phyloP scores from a whole-genome alignment of 768 basidiomycete genomes.

The Suillus lakei region DNA sequence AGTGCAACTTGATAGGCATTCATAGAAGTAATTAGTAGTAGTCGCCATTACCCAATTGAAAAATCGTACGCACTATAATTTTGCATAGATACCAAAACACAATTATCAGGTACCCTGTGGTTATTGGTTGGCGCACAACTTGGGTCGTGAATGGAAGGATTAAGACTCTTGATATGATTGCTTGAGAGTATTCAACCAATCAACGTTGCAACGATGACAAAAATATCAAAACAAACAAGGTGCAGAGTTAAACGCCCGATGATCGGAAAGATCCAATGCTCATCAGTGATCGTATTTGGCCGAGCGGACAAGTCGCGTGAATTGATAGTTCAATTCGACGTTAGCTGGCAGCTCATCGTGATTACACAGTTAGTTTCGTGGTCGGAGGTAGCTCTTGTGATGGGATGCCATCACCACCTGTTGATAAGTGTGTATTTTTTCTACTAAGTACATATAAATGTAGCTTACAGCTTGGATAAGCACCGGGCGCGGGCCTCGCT shows the following conservation, averaged over 20 bases:
- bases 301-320: neutral
- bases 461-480: no score
- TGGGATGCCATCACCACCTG: neutral
- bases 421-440: neutral
- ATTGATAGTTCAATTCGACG: neutral
- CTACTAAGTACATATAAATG: no score
- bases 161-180: neutral
- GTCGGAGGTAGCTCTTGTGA: no score
- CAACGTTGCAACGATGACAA: neutral
- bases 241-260: neutral
- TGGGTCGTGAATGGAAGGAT: neutral
- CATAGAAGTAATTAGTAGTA: neutral
- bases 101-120: neutral
- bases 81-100: neutral
- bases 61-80: neutral
- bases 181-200: neutral
- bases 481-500: no score
- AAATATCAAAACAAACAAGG: neutral
- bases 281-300: neutral
- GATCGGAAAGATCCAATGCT: neutral
- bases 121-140: neutral
- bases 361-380: neutral
- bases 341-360: neutral
- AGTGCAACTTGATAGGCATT: neutral
- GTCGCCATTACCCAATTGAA: neutral